Evolutionary conservation across 768 basidiomycete genomes (phyloP), one percentile per base, ranked within the genome.

Genomic region (Collybia nuda): DNA sequence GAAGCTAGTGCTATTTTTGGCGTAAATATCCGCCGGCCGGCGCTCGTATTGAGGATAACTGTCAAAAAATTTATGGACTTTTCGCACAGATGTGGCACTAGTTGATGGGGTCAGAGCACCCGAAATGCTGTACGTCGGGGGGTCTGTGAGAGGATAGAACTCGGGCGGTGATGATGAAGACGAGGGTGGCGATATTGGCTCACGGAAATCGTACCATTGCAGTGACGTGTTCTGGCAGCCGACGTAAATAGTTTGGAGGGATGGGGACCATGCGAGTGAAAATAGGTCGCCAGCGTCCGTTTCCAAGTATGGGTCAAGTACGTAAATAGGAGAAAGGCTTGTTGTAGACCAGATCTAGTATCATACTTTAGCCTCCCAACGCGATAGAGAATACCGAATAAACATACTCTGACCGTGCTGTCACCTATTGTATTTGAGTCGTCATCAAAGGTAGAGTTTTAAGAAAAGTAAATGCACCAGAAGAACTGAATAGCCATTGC

Each of bases 201-300:
- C 60, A 15, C 51, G 56, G 55, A 94, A 90, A 57, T 80, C 71
- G 63, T 86, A 83, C 92, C 92, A 97, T 61, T 97, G 92, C 23
- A 97, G 75, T 11, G 92, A 94, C 1, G 94, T 94, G 63, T 93
- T 91, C 67, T 97, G 91, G 62, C 92, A 94, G 19, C 94, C 94
- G 29, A 96, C 74, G 64, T 88, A 96, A 24, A 96, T 70, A 0
- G 86, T 87, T 50, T 84, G 83, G 21, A 84, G 70, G 18, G 73
- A 61, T 1, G 84, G 75, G 6, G 82, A 86, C 89, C 90, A 97
- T 0, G 81, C 79, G 0, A 96, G 73, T 32, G 88, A 92, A 69
- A 91, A 95, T 24, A 96, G 77, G 62, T 96, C 93, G 18, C 93
- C 93, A 3, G 93, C 84, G 23, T 83, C 85, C 2, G 82, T 84